A percentile compares a stretch with the other conserved stretches of the same genome.
These are phyloP conservation scores for Glomus cerebriforme DNA, from an alignment of 192 early-diverging fungal genomes.

Conservation along the genomic window DNA sequence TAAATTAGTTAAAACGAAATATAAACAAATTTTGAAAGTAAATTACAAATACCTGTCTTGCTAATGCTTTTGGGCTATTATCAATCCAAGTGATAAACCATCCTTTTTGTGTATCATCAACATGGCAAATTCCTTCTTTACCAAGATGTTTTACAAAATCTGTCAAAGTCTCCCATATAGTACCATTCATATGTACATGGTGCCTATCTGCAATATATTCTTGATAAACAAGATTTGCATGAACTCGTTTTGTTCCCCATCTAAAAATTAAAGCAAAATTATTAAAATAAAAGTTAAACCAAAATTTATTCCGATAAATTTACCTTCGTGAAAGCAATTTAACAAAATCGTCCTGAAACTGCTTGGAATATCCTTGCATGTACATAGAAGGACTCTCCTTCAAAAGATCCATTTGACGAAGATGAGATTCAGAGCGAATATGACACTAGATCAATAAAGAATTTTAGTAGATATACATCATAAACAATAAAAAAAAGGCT, in stretches of 20 bases:
- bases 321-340: constrained; percentile 77
- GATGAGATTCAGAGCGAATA: constrained; percentile 72
- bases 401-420: constrained; percentile 79
- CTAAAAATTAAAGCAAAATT: constrained; percentile 34
- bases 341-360: constrained; percentile 85
- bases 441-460: constrained; percentile 6
- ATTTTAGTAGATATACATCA: neutral
- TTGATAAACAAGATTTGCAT: constrained; percentile 96
- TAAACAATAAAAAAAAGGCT: neutral
- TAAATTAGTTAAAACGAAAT: neutral
- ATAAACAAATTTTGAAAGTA: neutral
- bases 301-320: neutral
- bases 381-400: constrained; percentile 55
- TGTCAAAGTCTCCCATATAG: constrained; percentile 85
- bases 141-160: constrained; percentile 90
- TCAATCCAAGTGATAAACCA: constrained; percentile 94
- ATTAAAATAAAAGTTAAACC: neutral
- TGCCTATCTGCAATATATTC: constrained; percentile 90
- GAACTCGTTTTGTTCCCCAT: constrained; percentile 78
- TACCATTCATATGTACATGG: constrained; percentile 97
- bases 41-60: constrained; percentile 57
- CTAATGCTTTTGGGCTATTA: constrained; percentile 83
- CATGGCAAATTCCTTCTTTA: constrained; percentile 74
- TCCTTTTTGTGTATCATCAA: constrained; percentile 90
- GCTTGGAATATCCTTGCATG: constrained; percentile 59